These are phyloP conservation scores for Candida michaelii DNA, from an alignment of 805 yeast genomes.

Conservation along the genomic window DNA sequence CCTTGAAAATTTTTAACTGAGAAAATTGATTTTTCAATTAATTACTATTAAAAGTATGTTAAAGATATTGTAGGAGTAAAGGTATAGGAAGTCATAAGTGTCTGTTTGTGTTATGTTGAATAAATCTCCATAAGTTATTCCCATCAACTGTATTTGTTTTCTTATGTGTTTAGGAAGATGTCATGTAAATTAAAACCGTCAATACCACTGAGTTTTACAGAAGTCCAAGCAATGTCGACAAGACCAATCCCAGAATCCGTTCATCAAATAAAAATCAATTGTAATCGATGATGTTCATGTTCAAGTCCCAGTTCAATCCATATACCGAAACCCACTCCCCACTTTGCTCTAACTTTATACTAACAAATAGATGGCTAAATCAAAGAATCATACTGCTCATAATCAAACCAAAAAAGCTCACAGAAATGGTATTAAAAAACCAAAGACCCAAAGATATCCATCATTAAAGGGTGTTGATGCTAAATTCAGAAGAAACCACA, in stretches of 20 bases:
- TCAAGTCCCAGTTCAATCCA: background rate
- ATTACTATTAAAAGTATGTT: conserved; percentile 6
- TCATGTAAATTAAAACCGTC: too few species aligned
- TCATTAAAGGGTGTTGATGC: conserved; percentile 98
- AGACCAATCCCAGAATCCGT: too few species aligned
- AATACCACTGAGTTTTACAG: too few species aligned
- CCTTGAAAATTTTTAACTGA: conserved; percentile 6
- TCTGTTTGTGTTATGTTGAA: too few species aligned
- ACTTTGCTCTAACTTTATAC: conserved; percentile 21
- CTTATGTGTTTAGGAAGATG: background rate
- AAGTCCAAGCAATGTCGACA: too few species aligned
- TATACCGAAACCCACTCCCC: background rate
- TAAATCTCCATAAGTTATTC: too few species aligned
- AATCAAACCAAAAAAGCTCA: conserved; percentile 99
- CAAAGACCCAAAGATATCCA: conserved; percentile 96
- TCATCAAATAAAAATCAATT: too few species aligned
- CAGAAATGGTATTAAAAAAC: conserved; percentile 99
- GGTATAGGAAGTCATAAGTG: background rate
- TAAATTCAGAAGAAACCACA: conserved; percentile 99
- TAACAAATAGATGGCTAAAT: conserved; percentile 76
- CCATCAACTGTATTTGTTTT: too few species aligned
- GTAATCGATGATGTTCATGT: too few species aligned
- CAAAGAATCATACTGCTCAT: conserved; percentile 99
- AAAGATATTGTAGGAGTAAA: too few species aligned
- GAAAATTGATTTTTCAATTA: conserved; percentile 7